These are phyloP conservation scores for Skeletonema marinoi DNA, from an alignment of 108 stramenopile genomes.

Conservation along the genomic window DNA sequence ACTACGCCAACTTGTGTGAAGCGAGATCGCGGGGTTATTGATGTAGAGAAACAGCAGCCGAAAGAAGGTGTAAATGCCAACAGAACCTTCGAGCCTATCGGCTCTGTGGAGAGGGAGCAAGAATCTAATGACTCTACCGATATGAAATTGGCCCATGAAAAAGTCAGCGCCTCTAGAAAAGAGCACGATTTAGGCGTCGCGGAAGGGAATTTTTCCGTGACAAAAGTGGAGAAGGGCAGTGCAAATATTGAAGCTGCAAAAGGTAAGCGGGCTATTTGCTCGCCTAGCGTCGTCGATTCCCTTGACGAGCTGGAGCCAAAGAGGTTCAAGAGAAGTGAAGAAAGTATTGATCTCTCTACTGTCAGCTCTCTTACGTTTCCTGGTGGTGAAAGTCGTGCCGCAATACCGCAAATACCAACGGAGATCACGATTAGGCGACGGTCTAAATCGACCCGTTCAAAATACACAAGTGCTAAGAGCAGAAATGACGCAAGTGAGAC, in stretches of 20 bases:
- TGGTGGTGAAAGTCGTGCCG: background rate
- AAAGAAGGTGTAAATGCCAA: background rate
- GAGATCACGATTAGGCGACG: background rate
- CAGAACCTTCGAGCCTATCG: background rate
- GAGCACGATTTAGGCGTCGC: background rate
- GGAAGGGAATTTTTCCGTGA: background rate
- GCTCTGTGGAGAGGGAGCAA: background rate
- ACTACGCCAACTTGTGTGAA: background rate
- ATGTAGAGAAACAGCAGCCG: background rate
- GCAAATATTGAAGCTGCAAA: background rate
- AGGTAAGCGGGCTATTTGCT: background rate
- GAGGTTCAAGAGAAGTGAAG: background rate
- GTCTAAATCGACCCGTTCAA: background rate
- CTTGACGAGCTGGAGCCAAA: background rate
- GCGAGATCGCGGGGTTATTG: background rate
- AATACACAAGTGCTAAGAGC: background rate
- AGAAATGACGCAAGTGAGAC: background rate
- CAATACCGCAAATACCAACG: background rate
- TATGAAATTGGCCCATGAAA: background rate
- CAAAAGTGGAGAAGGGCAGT: background rate
- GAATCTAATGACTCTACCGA: background rate
- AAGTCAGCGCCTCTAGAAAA: background rate
- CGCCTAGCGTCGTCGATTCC: background rate
- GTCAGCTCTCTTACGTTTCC: background rate
- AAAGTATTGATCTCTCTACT: background rate